These are phyloP conservation scores for Melaleuca alternifolia DNA, from an alignment of 345 rosid species.

Conservation along the genomic window DNA sequence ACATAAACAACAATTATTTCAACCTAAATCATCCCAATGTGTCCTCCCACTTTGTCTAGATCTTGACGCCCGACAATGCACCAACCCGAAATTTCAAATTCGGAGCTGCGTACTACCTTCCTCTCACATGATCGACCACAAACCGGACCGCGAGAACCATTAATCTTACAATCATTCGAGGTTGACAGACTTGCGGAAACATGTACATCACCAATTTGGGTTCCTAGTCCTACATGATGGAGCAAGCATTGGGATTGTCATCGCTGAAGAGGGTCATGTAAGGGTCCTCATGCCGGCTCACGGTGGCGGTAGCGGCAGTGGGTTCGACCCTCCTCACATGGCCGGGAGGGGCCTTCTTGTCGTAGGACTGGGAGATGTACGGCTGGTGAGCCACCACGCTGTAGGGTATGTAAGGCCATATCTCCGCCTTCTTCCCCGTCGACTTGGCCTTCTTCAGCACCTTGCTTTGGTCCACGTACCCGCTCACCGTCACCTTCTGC, in stretches of 20 bases:
- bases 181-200: not conserved
- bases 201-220: not conserved
- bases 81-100: not conserved
- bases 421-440: constrained; percentile 89
- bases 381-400: constrained; percentile 88
- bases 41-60: not conserved
- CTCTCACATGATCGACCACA: not conserved
- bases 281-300: constrained; percentile 61
- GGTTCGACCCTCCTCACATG: constrained; percentile 68
- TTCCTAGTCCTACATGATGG: constrained; percentile 38
- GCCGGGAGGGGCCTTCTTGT: constrained; percentile 97
- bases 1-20: not conserved
- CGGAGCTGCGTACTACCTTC: not conserved
- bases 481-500: constrained; percentile 79
- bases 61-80: not conserved
- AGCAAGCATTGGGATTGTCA: constrained; percentile 84
- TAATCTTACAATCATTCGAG: not conserved
- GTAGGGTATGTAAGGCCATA: constrained; percentile 95
- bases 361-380: constrained; percentile 57
- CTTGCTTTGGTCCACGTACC: constrained; percentile 67
- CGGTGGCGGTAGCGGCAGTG: constrained; percentile 18
- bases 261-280: constrained; percentile 9
- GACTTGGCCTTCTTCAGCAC: constrained; percentile 81
- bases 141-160: not conserved
- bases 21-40: not conserved